Base-by-base conservation (phyloP, 2,329 filamentous ascomycete genomes). In the Colletotrichum sp. region DNA sequence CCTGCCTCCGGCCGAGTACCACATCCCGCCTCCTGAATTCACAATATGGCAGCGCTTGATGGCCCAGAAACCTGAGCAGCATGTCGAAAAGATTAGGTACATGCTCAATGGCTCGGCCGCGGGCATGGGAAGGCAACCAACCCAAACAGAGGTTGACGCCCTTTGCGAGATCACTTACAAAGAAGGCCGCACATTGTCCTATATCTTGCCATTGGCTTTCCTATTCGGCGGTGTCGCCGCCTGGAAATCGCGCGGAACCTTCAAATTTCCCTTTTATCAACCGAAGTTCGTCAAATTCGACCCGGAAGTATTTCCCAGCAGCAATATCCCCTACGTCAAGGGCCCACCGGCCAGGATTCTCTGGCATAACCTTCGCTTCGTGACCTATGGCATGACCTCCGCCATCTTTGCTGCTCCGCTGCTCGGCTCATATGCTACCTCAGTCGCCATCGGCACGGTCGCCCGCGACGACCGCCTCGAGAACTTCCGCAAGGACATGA, bases 231-330 rank as follows among this genome's bases (percentile, higher is more conserved):
- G 67, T 4, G 78, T 74, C 60, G 34, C 83, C 66, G 74, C 84
- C 2, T 82, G 79, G 39, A 74, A 78, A 12, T 80, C 81, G 6
- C 82, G 83, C 55, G 77, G 77, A 24, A 83, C 79, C 5, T 86
- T 84, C 78, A 82, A 81, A 7, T 88, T 88, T 77, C 86, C 86
- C 18, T 82, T 88, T 55, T 85, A 82, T 79, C 81, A 79, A 48
- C 85, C 86, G 4, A 82, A 83, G 60, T 78, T 80, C 48, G 65
- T 72, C 24, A 78, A 63, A 32, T 83, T 84, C 48, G 79, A 84
- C 69, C 83, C 84, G 10, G 34, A 69, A 34, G 67, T 73, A 15
- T 86, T 85, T 60, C 84, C 85, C 6, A 65, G 71, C 7, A 77
- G 71, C 55, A 57, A 60, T 4, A 18, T 71, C 21, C 78, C 80